These are phyloP conservation scores for Piper longum DNA, from an alignment of 164 flowering plant species.

Conservation along the genomic window DNA sequence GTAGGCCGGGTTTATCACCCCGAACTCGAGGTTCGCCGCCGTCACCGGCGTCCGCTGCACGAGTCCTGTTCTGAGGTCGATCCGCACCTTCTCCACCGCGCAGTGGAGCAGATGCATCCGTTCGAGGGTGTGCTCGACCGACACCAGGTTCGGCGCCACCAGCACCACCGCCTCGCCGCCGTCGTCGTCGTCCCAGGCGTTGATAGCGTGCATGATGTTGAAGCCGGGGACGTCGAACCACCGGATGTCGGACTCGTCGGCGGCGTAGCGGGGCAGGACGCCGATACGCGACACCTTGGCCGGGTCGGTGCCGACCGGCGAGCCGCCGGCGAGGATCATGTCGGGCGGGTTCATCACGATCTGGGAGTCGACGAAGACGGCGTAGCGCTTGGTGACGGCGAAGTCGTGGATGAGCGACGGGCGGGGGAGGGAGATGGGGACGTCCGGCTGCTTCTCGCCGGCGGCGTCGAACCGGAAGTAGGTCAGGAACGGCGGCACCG, in stretches of 20 bases:
- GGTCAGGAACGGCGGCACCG: conserved; percentile 52
- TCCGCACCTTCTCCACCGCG: conserved; percentile 45
- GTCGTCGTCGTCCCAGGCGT: conserved; percentile 83
- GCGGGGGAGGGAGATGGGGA: conserved; percentile 38
- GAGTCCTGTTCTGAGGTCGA: conserved; percentile 35
- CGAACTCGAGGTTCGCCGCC: conserved; percentile 49
- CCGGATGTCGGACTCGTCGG: conserved; percentile 40
- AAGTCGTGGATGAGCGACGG: conserved; percentile 72
- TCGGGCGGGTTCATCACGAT: conserved; percentile 42
- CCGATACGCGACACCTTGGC: conserved; percentile 48
- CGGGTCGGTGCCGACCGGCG: conserved; percentile 34
- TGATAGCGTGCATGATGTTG: conserved; percentile 50
- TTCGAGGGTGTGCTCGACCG: conserved; percentile 47
- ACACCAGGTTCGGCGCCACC: conserved; percentile 48
- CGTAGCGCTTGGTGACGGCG: conserved; percentile 52
- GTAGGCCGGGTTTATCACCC: conserved; percentile 41
- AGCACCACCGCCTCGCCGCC: conserved; percentile 35
- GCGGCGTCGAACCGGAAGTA: conserved; percentile 32
- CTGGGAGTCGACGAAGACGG: conserved; percentile 52
- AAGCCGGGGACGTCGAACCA: conserved; percentile 78
- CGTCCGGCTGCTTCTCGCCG: conserved; percentile 50
- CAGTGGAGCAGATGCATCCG: conserved; percentile 46
- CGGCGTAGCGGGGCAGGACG: conserved; percentile 52
- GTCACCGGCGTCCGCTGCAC: conserved; percentile 40
- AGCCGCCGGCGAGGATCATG: conserved; percentile 27